These are phyloP conservation scores for Lactarius vividus DNA, from an alignment of 768 basidiomycete genomes.

Conservation along the genomic window DNA sequence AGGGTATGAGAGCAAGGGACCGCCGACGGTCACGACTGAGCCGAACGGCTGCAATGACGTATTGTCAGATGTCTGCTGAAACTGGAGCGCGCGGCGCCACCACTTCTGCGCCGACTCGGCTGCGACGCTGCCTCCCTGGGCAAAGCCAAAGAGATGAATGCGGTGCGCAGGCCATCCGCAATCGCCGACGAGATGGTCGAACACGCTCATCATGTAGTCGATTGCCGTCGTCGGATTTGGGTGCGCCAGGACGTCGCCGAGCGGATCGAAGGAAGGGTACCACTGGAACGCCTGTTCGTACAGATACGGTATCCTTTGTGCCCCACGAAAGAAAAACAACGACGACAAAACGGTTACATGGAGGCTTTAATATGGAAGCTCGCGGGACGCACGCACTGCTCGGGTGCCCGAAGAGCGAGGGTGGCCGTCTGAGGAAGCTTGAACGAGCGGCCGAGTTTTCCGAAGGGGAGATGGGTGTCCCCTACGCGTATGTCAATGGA, in stretches of 20 bases:
- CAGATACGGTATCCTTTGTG: conserved; percentile 66
- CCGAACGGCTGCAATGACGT: conserved; percentile 44
- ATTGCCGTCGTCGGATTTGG: conserved; percentile 76
- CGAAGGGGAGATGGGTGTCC: conserved; percentile 77
- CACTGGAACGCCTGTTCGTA: conserved; percentile 82
- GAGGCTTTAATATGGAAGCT: not conserved
- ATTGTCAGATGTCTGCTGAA: conserved; percentile 15
- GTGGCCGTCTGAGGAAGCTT: conserved; percentile 89
- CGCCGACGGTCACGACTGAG: conserved; percentile 66
- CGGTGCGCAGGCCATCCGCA: conserved; percentile 63
- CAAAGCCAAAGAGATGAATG: conserved; percentile 89
- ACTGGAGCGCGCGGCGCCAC: conserved; percentile 38
- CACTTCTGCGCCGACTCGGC: conserved; percentile 60
- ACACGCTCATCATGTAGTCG: conserved; percentile 48
- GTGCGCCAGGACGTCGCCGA: conserved; percentile 66
- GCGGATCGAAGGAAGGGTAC: conserved; percentile 77
- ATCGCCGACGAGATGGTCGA: conserved; percentile 55
- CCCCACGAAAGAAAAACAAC: not conserved
- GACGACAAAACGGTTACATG: not conserved
- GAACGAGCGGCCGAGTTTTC: conserved; percentile 64
- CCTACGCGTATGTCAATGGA: conserved; percentile 44
- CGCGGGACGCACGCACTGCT: conserved; percentile 50
- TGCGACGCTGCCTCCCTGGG: conserved; percentile 80
- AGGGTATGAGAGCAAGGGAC: conserved; percentile 77
- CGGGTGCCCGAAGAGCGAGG: conserved; percentile 76